A percentile compares a stretch with the other conserved stretches of the same genome.
Evolutionary conservation across 306 rosid species (phyloP).

Genomic region (Prunus salicina): DNA sequence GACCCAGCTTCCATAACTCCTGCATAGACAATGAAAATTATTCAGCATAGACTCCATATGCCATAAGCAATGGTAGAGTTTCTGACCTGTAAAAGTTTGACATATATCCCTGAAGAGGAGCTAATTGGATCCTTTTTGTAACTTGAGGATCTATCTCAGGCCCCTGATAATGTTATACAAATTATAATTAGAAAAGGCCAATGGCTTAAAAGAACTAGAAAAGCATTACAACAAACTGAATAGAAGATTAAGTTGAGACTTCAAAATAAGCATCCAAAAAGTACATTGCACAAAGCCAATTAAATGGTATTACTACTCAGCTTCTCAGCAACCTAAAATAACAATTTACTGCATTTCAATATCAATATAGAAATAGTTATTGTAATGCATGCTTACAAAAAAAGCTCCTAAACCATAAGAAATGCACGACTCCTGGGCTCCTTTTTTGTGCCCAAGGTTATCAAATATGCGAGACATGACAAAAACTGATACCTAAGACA

Average conservation of each 20-base stretch:
- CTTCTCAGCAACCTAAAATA: neutral
- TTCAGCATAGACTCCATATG: slow-evolving; percentile 5
- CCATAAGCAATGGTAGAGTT: slow-evolving; percentile 22
- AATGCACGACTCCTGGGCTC: neutral
- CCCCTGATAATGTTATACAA: slow-evolving; percentile 33
- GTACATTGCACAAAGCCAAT: neutral
- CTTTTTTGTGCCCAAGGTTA: neutral
- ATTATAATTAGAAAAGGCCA: slow-evolving; percentile 23
- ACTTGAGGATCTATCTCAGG: slow-evolving; percentile 30
- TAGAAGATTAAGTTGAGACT: slow-evolving; percentile 2
- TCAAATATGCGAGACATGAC: neutral
- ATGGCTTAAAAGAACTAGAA: slow-evolving; percentile 2
- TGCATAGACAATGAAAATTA: slow-evolving; percentile 36
- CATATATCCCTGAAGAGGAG: slow-evolving; percentile 69
- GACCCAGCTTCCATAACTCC: slow-evolving; percentile 84
- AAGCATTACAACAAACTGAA: slow-evolving; percentile 9
- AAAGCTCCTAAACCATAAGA: neutral
- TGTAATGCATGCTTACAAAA: neutral
- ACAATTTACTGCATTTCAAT: neutral
- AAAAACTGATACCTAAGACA: too few relatives aligned
- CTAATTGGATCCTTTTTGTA: slow-evolving; percentile 46
- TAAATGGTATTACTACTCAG: neutral
- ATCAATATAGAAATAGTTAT: neutral
- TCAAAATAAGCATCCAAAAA: neutral
- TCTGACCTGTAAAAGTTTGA: slow-evolving; percentile 78